Evolutionary conservation across 176 grass and related monocot species (phyloP), one percentile per base, ranked within the genome.

Genomic region (Urochloa ruziziensis): DNA sequence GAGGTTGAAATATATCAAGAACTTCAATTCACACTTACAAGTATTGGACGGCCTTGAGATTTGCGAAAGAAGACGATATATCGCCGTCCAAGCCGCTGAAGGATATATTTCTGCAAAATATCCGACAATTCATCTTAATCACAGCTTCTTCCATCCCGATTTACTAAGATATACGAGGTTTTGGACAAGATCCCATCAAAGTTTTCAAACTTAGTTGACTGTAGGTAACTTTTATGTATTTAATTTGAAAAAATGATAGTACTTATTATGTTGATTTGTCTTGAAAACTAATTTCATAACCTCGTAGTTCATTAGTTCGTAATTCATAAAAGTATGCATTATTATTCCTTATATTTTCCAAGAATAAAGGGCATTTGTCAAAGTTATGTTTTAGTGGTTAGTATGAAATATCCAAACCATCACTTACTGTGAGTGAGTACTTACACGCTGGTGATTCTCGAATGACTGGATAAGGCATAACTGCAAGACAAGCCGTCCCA

Each of bases 401-500:
- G 39, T 40, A 37, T 37, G n/a, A n/a, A 40, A 8, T 40, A 40
- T 40, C 39, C 39, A 1, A 40, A 40, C 39, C 39, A 40, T 40
- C 39, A 40, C 39, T 40, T 40, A 40, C 10, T 39, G 37, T 7
- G 44, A 47, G 15, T 18, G 15, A 19, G 48, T 5, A 51, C 91
- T 93, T 52, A 94, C 88, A 94, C 3, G 43, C 35, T 6, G 42
- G 48, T 90, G 73, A 94, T 88, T 40, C 66, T 86, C 57, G 91
- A 44, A 13, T 74, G 35, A 65, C 5, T 72, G 7, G 85, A 81
- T 29, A 74, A 18, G 5, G 13, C 67, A 28, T 88, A 90, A 56
- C 85, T 88, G 62, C 91, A 94, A 21, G 77, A 72, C 67, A 94
- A 86, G 2, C 85, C 77, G 5, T 90, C 79, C 91, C 91, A 94